Base-by-base conservation (phyloP, 139 green algal species). In the Mychonastes homosphaera region DNA sequence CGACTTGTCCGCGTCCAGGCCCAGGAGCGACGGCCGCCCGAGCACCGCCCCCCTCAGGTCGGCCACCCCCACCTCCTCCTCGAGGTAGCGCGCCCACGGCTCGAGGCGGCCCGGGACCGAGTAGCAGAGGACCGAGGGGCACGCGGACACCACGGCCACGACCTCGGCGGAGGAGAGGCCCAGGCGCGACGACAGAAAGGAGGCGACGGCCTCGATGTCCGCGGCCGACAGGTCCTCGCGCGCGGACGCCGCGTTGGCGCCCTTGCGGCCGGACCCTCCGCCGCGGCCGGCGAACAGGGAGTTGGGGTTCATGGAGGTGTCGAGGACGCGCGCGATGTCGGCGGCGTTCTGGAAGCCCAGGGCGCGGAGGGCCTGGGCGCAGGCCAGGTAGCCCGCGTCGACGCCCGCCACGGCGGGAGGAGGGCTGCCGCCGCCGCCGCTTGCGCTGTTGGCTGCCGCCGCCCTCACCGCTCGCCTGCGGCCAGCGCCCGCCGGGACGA, bases 251-350 rank as follows among this genome's bases (percentile, higher is more conserved):
- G n/a, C n/a, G n/a, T n/a, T n/a, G n/a, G n/a, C n/a, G n/a, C n/a
- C n/a, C n/a, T n/a, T n/a, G n/a, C n/a, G n/a, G n/a, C n/a, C n/a
- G n/a, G n/a, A n/a, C n/a, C n/a, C n/a, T n/a, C 36, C 36, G 36
- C 36, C 36, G 12, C 36, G 36, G 12, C 36, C 36, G 12, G 65
- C 57, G 51, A 85, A 89, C 26, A 92, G 53, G 0, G 66, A 82
- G 57, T 89, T 81, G 18, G 81, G 81, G 60, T 92, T 92, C 70
- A 84, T 92, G n/a, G 80, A 63, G 21, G 87, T 78, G 50, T 88
- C 78, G 32, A 87, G 43, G 6, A 86, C 56, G 32, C 78, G 70
- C 1, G 74, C 71, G 29, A 89, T 67, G 29, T 90, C 83, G 40
- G 82, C 58, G 36, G 56, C 54, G 58, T 73, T 81, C 7, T 46